Conservation (phyloP, 163 green algal genomes). For the Chlamydomonas reinhardtii region DNA sequence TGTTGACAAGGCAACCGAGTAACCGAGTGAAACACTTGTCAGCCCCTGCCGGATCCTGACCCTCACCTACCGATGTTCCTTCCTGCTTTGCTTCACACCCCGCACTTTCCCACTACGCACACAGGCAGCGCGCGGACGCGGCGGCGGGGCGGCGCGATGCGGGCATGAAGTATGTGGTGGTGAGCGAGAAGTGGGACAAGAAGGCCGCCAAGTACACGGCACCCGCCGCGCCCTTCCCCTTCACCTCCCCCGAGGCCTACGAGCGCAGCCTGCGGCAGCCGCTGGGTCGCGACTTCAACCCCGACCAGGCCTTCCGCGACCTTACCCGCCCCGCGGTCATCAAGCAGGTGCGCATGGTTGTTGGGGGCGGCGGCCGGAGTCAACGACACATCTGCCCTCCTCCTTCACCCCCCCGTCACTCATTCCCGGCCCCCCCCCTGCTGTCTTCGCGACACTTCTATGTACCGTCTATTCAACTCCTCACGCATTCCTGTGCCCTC, state of each 20-base stretch:
- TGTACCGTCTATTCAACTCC: not conserved
- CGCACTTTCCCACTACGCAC: too few relatives aligned
- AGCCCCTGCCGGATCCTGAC: too few relatives aligned
- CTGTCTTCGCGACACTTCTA: too few relatives aligned
- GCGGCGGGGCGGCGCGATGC: conserved; percentile 83
- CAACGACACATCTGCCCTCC: too few relatives aligned
- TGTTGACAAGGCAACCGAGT: too few relatives aligned
- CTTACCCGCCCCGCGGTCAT: conserved; percentile 89
- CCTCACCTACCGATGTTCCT: too few relatives aligned
- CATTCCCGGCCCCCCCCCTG: too few relatives aligned
- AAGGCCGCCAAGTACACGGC: conserved; percentile 83
- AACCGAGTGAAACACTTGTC: too few relatives aligned
- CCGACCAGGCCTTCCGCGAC: conserved; percentile 88
- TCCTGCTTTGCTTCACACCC: too few relatives aligned
- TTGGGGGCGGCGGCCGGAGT: too few relatives aligned
- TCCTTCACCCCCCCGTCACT: not conserved
- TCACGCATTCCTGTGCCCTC: too few relatives aligned
- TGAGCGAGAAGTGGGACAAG: conserved; percentile 84
- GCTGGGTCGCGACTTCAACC: conserved; percentile 91
- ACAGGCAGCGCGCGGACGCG: conserved; percentile 50
- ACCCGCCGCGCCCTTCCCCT: conserved; percentile 85
- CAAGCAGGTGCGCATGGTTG: conserved; percentile 65
- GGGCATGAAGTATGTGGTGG: conserved; percentile 85
- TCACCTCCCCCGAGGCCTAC: conserved; percentile 84
- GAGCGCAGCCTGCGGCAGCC: conserved; percentile 90